Base-by-base conservation (phyloP, 1,139 yeast genomes). In the Hemisphaericaspora xylanilytica region DNA sequence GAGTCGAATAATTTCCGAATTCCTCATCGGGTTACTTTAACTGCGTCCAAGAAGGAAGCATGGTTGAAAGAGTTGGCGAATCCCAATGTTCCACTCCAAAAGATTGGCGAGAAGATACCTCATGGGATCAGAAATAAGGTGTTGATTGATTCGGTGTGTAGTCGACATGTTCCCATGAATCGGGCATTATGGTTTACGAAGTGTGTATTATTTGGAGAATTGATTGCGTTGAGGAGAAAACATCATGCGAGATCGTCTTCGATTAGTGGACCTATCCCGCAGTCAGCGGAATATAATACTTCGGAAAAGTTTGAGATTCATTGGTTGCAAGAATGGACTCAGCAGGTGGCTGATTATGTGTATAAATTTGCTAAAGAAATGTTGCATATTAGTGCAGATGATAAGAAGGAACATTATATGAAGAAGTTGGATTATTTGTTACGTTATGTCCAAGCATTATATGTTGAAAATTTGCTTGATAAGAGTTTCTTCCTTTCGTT, bases 161-260 rank as follows among this genome's bases (percentile, higher is more conserved):
- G 66, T 28, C 81, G 81, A 51, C 63, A 65, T 25, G 80, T 90
- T 0, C 97, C 97, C 0, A 66, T 84, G 3, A 59, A 77, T 17
- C 67, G 97, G 43, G 96, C 96, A 0, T 63, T 90, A 3, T 90
- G 98, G 98, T 75, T 90, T 45, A 85, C 92, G 3, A 79, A 87
- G 48, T 86, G 96, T 59, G 87, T 89, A 1, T 80, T 92, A 13
- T 81, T 85, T 12, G 86, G 89, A 42, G 97, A 90, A 54, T 75
- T 85, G 40, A 62, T 89, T 27, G 78, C 85, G 4, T 60, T 87
- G 35, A 74, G 80, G 41, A 69, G 87, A 38, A 85, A 81, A 35
- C 40, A 50, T 28, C 58, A 50, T 28, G 40, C 49, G 40, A 55
- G 45, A 43, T 51, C 45, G 11, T 41, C n/a, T n/a, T n/a, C 50